phyloP scores from a whole-genome alignment of 1,139 yeast genomes.

The Suhomyces chickasaworum region DNA sequence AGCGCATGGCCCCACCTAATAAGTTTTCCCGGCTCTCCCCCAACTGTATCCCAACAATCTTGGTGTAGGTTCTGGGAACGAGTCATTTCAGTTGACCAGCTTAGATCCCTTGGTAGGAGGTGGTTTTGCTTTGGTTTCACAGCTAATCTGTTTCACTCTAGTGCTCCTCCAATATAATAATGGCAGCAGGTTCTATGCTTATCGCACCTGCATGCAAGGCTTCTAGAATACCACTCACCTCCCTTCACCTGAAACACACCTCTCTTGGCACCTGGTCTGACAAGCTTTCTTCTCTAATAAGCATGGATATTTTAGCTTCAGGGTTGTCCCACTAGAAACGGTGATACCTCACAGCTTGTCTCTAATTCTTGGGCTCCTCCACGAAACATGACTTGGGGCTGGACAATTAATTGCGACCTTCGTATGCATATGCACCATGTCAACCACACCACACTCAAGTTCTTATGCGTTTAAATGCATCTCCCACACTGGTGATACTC shows the following conservation, averaged over 20 bases:
- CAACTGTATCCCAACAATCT: background rate
- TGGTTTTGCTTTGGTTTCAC: background rate
- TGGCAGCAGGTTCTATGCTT: background rate
- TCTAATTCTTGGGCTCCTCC: no score
- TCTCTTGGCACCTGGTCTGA: background rate
- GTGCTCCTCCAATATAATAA: no score
- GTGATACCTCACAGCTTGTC: background rate
- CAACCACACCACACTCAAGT: background rate
- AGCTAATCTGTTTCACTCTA: background rate
- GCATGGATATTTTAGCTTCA: no score
- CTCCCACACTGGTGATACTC: no score
- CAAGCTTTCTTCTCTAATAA: background rate
- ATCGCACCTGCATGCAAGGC: slow-evolving; percentile 3
- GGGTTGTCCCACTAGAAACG: no score
- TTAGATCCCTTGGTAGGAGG: background rate
- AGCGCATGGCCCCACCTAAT: background rate
- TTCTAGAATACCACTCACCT: background rate
- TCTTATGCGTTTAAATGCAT: background rate
- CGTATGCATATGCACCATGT: background rate
- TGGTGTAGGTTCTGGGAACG: background rate
- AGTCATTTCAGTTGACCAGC: background rate
- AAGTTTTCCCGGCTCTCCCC: background rate
- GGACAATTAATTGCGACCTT: background rate
- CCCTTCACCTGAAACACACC: slow-evolving; percentile 2
- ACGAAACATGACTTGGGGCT: no score